These are phyloP conservation scores for Comarum palustre DNA, from an alignment of 306 rosid genomes.

Conservation along the genomic window DNA sequence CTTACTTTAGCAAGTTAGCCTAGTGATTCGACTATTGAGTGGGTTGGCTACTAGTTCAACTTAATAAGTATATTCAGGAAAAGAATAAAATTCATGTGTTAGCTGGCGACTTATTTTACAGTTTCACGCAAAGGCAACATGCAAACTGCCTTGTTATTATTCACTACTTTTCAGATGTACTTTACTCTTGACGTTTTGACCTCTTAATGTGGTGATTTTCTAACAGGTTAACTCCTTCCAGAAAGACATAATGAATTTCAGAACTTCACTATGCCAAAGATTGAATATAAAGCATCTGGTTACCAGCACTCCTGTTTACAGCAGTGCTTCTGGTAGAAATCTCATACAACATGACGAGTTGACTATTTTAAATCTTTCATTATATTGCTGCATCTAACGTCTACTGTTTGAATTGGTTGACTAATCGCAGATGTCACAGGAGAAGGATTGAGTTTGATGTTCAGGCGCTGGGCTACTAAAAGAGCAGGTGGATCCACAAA, in stretches of 20 bases:
- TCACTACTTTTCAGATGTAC: background rate
- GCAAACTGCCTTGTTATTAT: background rate
- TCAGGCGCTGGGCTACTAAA: conserved; percentile 90
- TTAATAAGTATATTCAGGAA: background rate
- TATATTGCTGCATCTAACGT: conserved; percentile 16
- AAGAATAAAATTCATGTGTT: background rate
- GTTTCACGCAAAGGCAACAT: background rate
- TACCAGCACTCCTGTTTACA: conserved; percentile 56
- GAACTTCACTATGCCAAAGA: conserved; percentile 56
- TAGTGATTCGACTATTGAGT: background rate
- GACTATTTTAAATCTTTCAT: conserved; percentile 10
- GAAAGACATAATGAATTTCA: conserved; percentile 46
- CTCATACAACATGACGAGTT: conserved; percentile 10
- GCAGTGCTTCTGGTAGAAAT: conserved; percentile 51
- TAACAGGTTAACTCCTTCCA: conserved; percentile 21
- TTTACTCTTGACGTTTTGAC: background rate
- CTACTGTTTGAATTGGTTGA: conserved; percentile 16
- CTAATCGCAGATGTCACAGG: conserved; percentile 53
- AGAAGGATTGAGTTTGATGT: conserved; percentile 65
- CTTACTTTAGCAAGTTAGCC: background rate
- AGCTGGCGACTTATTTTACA: background rate
- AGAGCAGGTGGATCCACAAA: conserved; percentile 83
- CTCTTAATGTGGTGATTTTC: background rate
- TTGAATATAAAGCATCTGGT: conserved; percentile 60
- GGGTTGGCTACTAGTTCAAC: background rate